Evolutionary conservation across 345 rosid genomes (phyloP), one percentile per base, ranked within the genome.

Genomic region (Anacardium occidentale): DNA sequence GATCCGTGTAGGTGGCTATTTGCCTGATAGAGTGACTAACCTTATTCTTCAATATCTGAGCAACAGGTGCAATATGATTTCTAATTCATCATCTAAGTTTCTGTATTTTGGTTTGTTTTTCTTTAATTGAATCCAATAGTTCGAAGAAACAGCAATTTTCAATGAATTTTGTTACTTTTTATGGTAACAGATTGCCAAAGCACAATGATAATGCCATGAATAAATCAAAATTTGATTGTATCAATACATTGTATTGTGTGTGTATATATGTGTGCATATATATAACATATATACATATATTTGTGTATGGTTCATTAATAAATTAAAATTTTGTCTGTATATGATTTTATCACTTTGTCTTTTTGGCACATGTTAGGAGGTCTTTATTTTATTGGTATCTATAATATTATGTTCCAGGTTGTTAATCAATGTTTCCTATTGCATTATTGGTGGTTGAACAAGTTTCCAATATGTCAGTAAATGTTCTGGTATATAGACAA

Each of bases 21-120:
- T 96, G 34, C 99, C 99, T 45, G 98, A 96, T 75, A 87, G 99
- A 89, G 94, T 96, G 79, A 90, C 83, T 75, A 96, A 96, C 72
- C 90, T 93, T 75, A 84, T 96, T 81, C 99, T 96, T 80, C 95
- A 96, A 77, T 96, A 91, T 81, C 80, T 96, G 76, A 88, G 90
- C 87, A 93, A 89, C 90, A 93, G 99, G 99, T 93, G 82, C 48
- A 68, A 17, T 53, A 26, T 42, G 42, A 26, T 44, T 67, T 42
- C 53, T 48, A 3, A 47, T 29, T 25, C 10, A 11, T 52, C 5
- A n/a, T n/a, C 20, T 8, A 15, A 25, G 45, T 44, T 64, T 64
- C n/a, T 45, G 3, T 22, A 56, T 1, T 22, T 7, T 22, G 11
- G 8, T 22, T 22, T 21, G 2, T 13, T 20, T 3, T 10, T 55